Conservation (phyloP, 75 land plant species). For the Cryptomeria japonica region DNA sequence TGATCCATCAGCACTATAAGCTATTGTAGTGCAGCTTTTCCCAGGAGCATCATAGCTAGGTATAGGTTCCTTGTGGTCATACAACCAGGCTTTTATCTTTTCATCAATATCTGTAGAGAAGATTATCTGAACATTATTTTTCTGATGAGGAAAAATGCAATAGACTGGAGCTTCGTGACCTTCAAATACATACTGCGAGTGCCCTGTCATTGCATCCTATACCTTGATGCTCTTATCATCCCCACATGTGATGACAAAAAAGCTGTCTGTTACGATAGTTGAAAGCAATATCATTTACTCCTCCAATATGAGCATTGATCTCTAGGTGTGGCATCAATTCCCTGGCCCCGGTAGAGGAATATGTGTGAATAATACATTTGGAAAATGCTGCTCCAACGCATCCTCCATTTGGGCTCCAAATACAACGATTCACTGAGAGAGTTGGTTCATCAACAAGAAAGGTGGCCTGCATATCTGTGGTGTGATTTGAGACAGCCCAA, state of each 20-base stretch:
- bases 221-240: conserved; percentile 30
- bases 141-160: conserved; percentile 33
- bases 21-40: conserved; percentile 12
- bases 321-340: conserved; percentile 57
- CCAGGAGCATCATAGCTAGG: conserved; percentile 7
- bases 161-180: conserved; percentile 40
- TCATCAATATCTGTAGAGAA: conserved; percentile 16
- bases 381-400: conserved; percentile 59
- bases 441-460: conserved; percentile 13
- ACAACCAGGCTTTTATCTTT: conserved; percentile 15
- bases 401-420: conserved; percentile 34
- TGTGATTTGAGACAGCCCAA: conserved; percentile 8
- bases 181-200: conserved; percentile 30
- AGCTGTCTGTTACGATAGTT: not conserved
- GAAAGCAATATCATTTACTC: conserved; percentile 22
- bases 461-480: conserved; percentile 9
- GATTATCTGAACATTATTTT: conserved; percentile 27
- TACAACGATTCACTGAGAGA: conserved; percentile 18
- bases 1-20: conserved; percentile 21
- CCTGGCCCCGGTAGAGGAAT: conserved; percentile 46
- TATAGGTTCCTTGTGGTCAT: not conserved
- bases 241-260: conserved; percentile 21
- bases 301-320: conserved; percentile 21
- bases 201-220: no score
- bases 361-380: conserved; percentile 74